Base-by-base conservation (phyloP, 164 flowering plant genomes). In the Houttuynia cordata region DNA sequence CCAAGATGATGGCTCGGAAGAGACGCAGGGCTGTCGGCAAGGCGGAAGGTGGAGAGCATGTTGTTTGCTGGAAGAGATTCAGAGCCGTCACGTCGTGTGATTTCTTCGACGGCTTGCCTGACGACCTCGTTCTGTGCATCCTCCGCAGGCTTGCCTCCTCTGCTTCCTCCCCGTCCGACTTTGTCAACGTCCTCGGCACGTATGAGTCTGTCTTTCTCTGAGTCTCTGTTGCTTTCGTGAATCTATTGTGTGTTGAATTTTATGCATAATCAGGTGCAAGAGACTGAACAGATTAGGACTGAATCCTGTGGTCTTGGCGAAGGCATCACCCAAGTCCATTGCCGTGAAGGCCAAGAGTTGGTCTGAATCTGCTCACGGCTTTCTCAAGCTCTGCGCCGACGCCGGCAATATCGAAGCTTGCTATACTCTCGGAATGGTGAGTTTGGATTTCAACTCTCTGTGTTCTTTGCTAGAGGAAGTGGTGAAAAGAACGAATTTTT, bases 401-500 rank as follows among this genome's bases (percentile, higher is more conserved):
- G 76, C 95, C 58, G 98, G 98, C 42, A 92, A 80, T 65, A 55
- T 70, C n/a, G 95, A 92, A 53, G 98, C 98, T 24, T 77, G 70
- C 41, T 88, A 77, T 62, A 74, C 76, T 20, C 92, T 92, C 10
- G 98, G 98, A 65, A 87, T 88, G 95, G 95, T 86, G 4, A 42
- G 49, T 42, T 12, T 6, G 37, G 37, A 30, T 42, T 42, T 42
- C 49, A 10, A 1, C 4, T 42, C 17, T 42, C 49, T 10, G 1
- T 42, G 14, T 42, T 42, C 8, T 10, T 14, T 42, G 49, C 49
- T 42, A 10, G 42, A 40, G 42, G 42, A n/a, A n/a, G n/a, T n/a
- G n/a, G n/a, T n/a, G 4, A 42, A 42, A 42, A 42, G 10, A 42
- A 1, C 17, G 49, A 3, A 14, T 14, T 42, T 8, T 42, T 42